A percentile compares a stretch with the other conserved stretches of the same genome.
phyloP scores from a whole-genome alignment of 1,139 yeast species.

The Sugiyamaella neomexicana region DNA sequence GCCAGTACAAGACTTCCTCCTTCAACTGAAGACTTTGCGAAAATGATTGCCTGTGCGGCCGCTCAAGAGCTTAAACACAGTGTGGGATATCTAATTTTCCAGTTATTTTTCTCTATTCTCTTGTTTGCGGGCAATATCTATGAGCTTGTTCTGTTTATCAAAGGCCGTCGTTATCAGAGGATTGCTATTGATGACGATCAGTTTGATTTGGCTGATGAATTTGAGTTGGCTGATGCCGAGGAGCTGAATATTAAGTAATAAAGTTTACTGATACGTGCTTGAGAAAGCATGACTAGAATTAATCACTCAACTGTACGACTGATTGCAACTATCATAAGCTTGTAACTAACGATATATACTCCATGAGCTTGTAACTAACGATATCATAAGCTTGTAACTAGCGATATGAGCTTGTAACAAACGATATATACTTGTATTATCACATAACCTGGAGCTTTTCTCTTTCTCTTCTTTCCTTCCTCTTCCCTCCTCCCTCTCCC shows the following conservation, averaged over 20 bases:
- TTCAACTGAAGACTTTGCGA: constrained; percentile 2
- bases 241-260: constrained; percentile 2
- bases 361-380: no score
- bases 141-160: constrained; percentile 1
- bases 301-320: neutral
- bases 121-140: constrained; percentile 5
- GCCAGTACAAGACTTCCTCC: no score
- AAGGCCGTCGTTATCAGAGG: neutral
- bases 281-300: neutral
- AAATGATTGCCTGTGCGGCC: neutral
- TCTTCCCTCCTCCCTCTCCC: no score
- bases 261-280: no score
- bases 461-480: no score
- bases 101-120: neutral
- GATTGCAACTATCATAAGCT: neutral
- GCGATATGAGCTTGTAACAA: no score
- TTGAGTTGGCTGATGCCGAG: constrained; percentile 8
- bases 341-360: no score
- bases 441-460: no score
- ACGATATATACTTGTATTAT: no score
- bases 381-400: no score
- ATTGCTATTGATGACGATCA: neutral
- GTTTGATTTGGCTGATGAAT: constrained; percentile 4
- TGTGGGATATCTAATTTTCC: neutral
- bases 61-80: neutral